Base-by-base conservation (phyloP, 2,329 filamentous ascomycete species). In the Ascochyta clinopodiicola region DNA sequence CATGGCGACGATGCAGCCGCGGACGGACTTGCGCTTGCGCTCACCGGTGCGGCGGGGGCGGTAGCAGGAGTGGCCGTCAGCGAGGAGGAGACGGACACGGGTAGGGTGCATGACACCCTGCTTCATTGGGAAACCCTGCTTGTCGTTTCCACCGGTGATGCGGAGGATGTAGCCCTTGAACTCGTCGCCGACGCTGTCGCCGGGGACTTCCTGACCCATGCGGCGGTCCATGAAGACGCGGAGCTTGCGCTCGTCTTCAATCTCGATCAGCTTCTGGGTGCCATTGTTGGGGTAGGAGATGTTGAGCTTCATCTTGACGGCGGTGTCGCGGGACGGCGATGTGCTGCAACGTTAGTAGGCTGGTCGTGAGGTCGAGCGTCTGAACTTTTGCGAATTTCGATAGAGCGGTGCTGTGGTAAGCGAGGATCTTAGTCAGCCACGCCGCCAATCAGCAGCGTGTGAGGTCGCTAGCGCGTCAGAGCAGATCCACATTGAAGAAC, bases 91-190 rank as follows among this genome's bases (percentile, higher is more conserved):
- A 73, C 91, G 90, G 84, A 97, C 95, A 95, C 95, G 95, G 81
- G 91, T 95, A 76, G 95, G 93, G 82, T 96, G 91, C 87, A 99
- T 94, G 81, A 96, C 91, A 87, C 95, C 95, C 89, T 99, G 96
- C 92, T 99, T 99, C 95, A 99, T 99, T 75, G 95, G 95, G 88
- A 99, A 99, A 86, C 95, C 95, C 87, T 99, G 96, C 92, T 99
- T 99, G 91, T 99, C 95, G 90, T 99, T 99, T 80, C 96, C 95
- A 78, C 95, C 96, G 76, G 95, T 99, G 86, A 99, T 98, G 80
- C 88, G 90, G 89, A 99, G 92, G 85, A 99, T 89, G 87, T 99
- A 99, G 82, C 95, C 95, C 88, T 97, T 97, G 91, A 96, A 99
- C 85, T 99, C 95, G 79, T 98, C 93, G 78, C 95, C 95, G 77